phyloP scores from a whole-genome alignment of 2,329 filamentous ascomycete species.

The Dactylellina haptotyla region DNA sequence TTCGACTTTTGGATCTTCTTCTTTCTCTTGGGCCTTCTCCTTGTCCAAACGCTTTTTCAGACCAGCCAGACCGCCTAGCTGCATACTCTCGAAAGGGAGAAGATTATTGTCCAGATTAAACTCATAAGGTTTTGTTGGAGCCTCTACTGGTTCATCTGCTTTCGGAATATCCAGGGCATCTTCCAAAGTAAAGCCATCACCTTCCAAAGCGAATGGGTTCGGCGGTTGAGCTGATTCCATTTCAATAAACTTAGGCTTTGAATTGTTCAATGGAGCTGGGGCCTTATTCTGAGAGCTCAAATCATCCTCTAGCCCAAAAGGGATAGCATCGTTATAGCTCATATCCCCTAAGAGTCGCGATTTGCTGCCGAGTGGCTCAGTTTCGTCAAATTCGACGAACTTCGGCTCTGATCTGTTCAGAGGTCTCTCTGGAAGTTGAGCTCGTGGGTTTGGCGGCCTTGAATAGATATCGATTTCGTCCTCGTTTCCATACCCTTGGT shows the following conservation, averaged over 20 bases:
- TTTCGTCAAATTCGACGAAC: constrained; percentile 37
- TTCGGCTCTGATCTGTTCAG: constrained; percentile 31
- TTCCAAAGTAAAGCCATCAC: constrained; percentile 36
- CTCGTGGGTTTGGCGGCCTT: not conserved
- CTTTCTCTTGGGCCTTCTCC: constrained; percentile 61
- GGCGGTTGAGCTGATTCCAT: not conserved
- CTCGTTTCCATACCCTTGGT: constrained; percentile 14
- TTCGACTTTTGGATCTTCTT: constrained; percentile 69
- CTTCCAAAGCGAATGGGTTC: constrained; percentile 41
- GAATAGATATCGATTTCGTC: not conserved
- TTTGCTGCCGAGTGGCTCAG: not conserved
- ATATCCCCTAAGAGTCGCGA: too few relatives aligned
- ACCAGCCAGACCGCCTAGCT: constrained; percentile 58
- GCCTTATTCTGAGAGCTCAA: too few relatives aligned
- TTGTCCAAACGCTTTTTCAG: constrained; percentile 55
- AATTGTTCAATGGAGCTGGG: not conserved
- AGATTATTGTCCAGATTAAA: constrained; percentile 72
- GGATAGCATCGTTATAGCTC: too few relatives aligned
- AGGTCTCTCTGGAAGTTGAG: not conserved
- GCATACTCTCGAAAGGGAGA: constrained; percentile 51
- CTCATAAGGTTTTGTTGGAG: constrained; percentile 60
- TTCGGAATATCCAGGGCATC: constrained; percentile 19
- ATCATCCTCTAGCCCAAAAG: not conserved
- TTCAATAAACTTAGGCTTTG: constrained; percentile 6
- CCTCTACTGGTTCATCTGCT: constrained; percentile 61